phyloP scores from a whole-genome alignment of 805 yeast species.

The Ogataea sp. region DNA sequence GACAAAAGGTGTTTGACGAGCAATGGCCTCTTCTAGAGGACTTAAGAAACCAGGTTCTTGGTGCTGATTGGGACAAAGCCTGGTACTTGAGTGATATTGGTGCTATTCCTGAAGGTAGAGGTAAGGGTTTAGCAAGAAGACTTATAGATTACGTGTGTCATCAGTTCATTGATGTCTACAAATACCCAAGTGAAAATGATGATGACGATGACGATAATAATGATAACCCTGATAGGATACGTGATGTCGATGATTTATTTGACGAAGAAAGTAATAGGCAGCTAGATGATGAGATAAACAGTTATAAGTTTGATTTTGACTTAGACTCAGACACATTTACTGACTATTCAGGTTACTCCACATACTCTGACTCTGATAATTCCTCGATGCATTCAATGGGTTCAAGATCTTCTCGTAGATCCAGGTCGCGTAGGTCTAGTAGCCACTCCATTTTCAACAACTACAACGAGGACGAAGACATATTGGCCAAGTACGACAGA shows the following conservation, averaged over 20 bases:
- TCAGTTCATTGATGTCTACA: conserved; percentile 30
- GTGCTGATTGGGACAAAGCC: conserved; percentile 29
- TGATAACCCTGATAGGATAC: conserved; percentile 4
- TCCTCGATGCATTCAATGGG: conserved; percentile 25
- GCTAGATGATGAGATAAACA: conserved; percentile 24
- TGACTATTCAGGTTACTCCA: conserved; percentile 26
- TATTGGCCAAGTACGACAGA: conserved; percentile 23
- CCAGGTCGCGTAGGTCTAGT: conserved; percentile 1
- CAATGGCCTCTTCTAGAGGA: conserved; percentile 38
- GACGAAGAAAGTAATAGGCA: conserved; percentile 5
- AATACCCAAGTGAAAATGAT: conserved; percentile 5
- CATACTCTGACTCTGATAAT: conserved; percentile 21
- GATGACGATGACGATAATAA: conserved; percentile 2
- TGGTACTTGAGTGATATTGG: conserved; percentile 59
- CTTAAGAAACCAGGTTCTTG: conserved; percentile 35
- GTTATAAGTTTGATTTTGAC: conserved; percentile 25
- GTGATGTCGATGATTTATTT: conserved; percentile 1
- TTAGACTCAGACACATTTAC: conserved; percentile 25
- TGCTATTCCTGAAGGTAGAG: conserved; percentile 48
- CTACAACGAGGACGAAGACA: conserved; percentile 26
- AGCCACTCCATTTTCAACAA: conserved; percentile 4
- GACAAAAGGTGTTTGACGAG: conserved; percentile 42
- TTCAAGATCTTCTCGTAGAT: background rate
- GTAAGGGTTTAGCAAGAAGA: conserved; percentile 48
- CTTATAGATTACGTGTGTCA: conserved; percentile 43